Percentiles rank a stretch among this genome's conserved stretches.
These are phyloP conservation scores for Fusarium udum DNA, from an alignment of 2,329 filamentous ascomycete species.

Conservation along the genomic window DNA sequence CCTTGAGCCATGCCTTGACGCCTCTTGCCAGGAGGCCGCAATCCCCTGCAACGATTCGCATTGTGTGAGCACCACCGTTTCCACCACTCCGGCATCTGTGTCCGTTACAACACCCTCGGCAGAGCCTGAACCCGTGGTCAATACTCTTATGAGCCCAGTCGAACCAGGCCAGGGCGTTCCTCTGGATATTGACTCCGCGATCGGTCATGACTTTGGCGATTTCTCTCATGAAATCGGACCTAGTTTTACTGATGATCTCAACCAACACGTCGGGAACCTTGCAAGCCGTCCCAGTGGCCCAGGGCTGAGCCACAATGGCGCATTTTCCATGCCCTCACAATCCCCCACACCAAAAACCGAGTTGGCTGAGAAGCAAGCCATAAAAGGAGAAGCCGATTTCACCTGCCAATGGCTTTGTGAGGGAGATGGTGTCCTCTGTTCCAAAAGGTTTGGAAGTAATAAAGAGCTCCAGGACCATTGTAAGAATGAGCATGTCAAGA, in stretches of 20 bases:
- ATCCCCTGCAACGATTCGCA: constrained; percentile 49
- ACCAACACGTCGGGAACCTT: constrained; percentile 14
- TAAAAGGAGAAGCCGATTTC: constrained; percentile 40
- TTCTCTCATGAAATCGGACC: constrained; percentile 17
- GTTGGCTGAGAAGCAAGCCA: constrained; percentile 18
- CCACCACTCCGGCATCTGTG: constrained; percentile 41
- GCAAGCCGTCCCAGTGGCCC: not conserved
- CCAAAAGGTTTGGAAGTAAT: constrained; percentile 52
- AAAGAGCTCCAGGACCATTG: constrained; percentile 66
- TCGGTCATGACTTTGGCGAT: constrained; percentile 12
- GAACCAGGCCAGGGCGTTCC: constrained; percentile 14
- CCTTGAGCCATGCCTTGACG: constrained; percentile 52
- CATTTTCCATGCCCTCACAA: constrained; percentile 3
- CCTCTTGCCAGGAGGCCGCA: constrained; percentile 42
- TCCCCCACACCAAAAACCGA: constrained; percentile 23
- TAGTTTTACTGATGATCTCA: constrained; percentile 13
- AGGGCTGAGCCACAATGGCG: not conserved
- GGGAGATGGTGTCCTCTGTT: constrained; percentile 43
- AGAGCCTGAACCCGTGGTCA: constrained; percentile 37
- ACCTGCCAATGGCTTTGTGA: constrained; percentile 48
- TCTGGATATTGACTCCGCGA: constrained; percentile 21
- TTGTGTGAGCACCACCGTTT: constrained; percentile 45
- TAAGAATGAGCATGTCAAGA: constrained; percentile 59
- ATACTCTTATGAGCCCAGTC: constrained; percentile 26
- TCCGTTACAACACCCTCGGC: constrained; percentile 45